Percentiles rank a stretch among this genome's conserved stretches.
Evolutionary conservation across 2,329 filamentous ascomycete genomes (phyloP).

Genomic region (Verruconis gallopava): DNA sequence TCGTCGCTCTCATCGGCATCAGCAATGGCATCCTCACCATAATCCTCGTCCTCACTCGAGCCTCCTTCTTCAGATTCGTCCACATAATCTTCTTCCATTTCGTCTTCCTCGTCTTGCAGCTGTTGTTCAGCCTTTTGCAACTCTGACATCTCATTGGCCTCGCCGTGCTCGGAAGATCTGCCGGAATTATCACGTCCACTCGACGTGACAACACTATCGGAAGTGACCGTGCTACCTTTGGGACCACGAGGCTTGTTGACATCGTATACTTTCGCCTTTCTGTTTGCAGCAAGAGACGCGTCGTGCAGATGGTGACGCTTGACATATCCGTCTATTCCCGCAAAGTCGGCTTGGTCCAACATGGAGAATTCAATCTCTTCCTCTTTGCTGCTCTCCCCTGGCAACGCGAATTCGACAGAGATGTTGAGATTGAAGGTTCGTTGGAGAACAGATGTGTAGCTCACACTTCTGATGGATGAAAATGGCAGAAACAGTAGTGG

Average conservation of each 20-base stretch:
- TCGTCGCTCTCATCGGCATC: slow-evolving; percentile 3
- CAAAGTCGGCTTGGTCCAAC: slow-evolving; percentile 51
- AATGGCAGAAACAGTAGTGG: slow-evolving; percentile 51
- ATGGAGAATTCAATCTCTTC: slow-evolving; percentile 52
- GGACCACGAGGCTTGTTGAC: slow-evolving; percentile 29
- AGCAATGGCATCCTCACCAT: slow-evolving; percentile 3
- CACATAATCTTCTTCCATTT: slow-evolving; percentile 12
- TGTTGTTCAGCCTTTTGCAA: slow-evolving; percentile 27
- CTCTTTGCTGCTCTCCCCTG: slow-evolving; percentile 15
- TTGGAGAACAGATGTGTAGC: slow-evolving; percentile 51
- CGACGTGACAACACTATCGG: slow-evolving; percentile 13
- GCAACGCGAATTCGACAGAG: slow-evolving; percentile 23
- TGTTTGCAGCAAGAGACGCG: slow-evolving; percentile 46
- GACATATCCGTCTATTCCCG: slow-evolving; percentile 49
- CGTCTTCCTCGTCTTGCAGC: slow-evolving; percentile 16
- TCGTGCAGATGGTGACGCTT: slow-evolving; percentile 49
- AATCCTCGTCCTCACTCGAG: background rate
- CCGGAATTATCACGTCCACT: slow-evolving; percentile 25
- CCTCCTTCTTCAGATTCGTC: slow-evolving; percentile 1
- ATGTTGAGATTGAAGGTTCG: slow-evolving; percentile 55
- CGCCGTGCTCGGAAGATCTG: slow-evolving; percentile 23
- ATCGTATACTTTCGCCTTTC: slow-evolving; percentile 48
- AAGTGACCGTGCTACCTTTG: slow-evolving; percentile 17
- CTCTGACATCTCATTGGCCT: slow-evolving; percentile 29
- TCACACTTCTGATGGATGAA: slow-evolving; percentile 43